phyloP scores from a whole-genome alignment of 2,329 filamentous ascomycete genomes.

The Colletotrichum sp. region DNA sequence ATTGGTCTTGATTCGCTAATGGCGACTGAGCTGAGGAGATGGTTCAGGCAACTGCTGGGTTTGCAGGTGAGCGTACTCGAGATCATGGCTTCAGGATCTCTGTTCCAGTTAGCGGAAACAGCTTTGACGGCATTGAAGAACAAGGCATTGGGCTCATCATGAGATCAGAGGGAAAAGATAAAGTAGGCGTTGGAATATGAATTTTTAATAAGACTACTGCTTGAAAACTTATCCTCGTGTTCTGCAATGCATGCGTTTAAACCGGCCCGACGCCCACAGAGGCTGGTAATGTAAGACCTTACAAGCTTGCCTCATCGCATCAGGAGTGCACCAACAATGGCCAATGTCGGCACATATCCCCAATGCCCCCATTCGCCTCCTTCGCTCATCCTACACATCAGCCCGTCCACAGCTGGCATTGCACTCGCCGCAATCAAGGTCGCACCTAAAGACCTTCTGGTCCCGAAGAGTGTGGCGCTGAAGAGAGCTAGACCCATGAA shows the following conservation, averaged over 20 bases:
- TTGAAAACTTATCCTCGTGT: neutral
- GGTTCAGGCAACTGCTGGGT: neutral
- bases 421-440: neutral
- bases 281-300: neutral
- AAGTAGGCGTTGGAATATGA: neutral
- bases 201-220: neutral
- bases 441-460: neutral
- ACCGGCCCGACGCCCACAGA: neutral
- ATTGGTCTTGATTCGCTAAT: constrained; percentile 1
- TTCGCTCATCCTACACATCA: neutral
- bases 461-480: neutral
- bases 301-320: neutral
- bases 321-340: neutral
- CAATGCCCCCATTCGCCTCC: neutral
- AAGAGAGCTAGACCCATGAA: neutral
- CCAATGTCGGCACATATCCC: neutral
- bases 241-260: neutral
- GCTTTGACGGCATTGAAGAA: neutral
- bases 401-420: neutral
- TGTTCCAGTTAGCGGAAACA: neutral
- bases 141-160: neutral
- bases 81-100: constrained; percentile 12
- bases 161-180: neutral
- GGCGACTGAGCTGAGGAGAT: neutral
- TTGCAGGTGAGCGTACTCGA: neutral